Evolutionary conservation across 2,329 filamentous ascomycete genomes (phyloP), one percentile per base, ranked within the genome.

Genomic region (Microdochium bolleyi): DNA sequence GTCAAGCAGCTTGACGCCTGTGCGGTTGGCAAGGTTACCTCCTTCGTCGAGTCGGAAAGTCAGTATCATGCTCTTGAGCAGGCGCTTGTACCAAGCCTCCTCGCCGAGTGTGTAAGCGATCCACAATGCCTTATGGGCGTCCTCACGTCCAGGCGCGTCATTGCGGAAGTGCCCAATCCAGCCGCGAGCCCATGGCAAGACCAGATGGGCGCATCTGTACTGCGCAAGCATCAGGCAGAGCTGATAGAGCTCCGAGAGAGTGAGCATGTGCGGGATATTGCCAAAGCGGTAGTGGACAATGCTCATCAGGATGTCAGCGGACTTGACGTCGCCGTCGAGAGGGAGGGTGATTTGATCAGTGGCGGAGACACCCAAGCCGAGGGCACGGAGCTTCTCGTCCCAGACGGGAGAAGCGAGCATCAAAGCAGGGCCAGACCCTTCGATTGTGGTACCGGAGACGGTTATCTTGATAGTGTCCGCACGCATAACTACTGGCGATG

Each of bases 71-170:
- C 55, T 53, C 22, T 63, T 56, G n/a, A 58, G 14, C 57, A 60
- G 60, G 10, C 63, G 52, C 13, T 57, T 52, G 49, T 60, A 61
- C 1, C 63, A 48, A 16, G 58, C 53, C 14, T 56, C 32, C 0
- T 59, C 54, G 1, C 62, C 62, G 38, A 65, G 55, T 2, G 53
- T 55, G 60, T 61, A 65, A 14, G 61, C 60, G 32, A 62, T 52
- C 50, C 54, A 56, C 14, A 56, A 22, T 2, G 49, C 56, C 49
- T 63, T 61, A 54, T 62, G 57, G 34, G 56, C 60, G 19, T 57
- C 34, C 3, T 52, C 48, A 38, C 53, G 56, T 24, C 46, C 24
- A 4, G 48, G n/a, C 41, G 13, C 16, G 3, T 21, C 19, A 7
- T 22, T 10, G 41, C 22, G 21, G 16, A 63, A 49, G 2, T 21